phyloP scores from a whole-genome alignment of 129 eudicot genomes.

The Flaveria ramosissima region DNA sequence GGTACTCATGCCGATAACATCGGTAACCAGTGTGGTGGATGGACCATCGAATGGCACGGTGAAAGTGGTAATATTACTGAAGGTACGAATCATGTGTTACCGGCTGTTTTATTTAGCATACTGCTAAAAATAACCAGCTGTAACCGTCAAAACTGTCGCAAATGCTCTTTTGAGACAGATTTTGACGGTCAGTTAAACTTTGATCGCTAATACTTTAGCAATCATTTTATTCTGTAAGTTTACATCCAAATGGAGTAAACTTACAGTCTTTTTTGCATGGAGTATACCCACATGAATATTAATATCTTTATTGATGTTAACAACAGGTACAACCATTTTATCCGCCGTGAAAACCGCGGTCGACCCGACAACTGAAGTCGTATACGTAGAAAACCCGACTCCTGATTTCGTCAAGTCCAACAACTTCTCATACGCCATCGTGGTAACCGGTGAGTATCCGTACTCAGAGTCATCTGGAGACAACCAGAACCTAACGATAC shows the following conservation, averaged over 20 bases:
- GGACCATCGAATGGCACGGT: slow-evolving; percentile 80
- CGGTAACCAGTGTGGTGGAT: slow-evolving; percentile 76
- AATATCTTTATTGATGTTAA: slow-evolving; percentile 13
- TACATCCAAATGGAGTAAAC: background rate
- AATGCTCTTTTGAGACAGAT: too few relatives aligned
- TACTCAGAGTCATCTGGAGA: slow-evolving; percentile 71
- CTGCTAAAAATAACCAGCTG: too few relatives aligned
- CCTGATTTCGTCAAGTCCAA: slow-evolving; percentile 43
- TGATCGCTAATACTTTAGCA: too few relatives aligned
- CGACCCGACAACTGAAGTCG: slow-evolving; percentile 62
- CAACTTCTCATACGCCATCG: slow-evolving; percentile 66
- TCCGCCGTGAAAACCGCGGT: slow-evolving; percentile 57
- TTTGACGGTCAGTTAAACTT: too few relatives aligned
- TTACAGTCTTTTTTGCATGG: background rate
- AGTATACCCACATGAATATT: background rate
- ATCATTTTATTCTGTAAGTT: too few relatives aligned
- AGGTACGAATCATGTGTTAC: slow-evolving; percentile 44
- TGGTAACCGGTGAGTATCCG: slow-evolving; percentile 74
- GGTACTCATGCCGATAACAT: slow-evolving; percentile 67
- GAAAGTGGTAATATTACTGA: slow-evolving; percentile 49
- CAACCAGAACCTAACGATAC: slow-evolving; percentile 49
- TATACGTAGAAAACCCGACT: slow-evolving; percentile 56
- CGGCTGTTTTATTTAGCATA: background rate
- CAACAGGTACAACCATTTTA: slow-evolving; percentile 64
- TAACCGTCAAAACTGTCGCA: too few relatives aligned